Evolutionary conservation across 768 basidiomycete genomes (phyloP), one percentile per base, ranked within the genome.

Genomic region (Lactarius akahatsu): DNA sequence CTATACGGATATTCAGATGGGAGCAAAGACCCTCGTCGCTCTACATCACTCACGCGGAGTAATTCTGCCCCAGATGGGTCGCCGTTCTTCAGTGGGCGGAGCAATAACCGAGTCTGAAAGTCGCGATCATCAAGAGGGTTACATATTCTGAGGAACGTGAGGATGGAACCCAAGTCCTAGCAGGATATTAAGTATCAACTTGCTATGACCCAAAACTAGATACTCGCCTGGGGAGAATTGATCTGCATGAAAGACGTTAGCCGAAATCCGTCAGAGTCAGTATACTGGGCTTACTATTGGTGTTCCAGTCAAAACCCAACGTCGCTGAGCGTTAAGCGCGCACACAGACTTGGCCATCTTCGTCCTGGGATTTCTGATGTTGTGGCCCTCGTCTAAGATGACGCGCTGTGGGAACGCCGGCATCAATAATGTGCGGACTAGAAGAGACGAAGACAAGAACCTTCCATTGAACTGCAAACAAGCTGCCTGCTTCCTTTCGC

Each of bases 331-430:
- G 20, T 77, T 76, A 28, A 94, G 78, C 20, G 75, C 84, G 64
- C 80, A 86, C 1, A 87, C 85, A 0, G 90, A 88, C 70, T 82
- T 80, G 10, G 91, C 82, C 84, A 91, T 92, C 78, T 94, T 92
- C 0, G 94, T 93, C 75, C 83, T 89, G 2, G 91, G 85, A 74
- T 96, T 97, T 60, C 93, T 86, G 68, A 97, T 89, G 30, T 74
- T 87, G 73, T 97, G 95, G 0, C 92, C 95, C 77, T 97, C 95
- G 70, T 97, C 95, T 5, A 96, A 79, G 26, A 96, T 85, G 50
- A 96, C 74, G 64, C 95, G 81, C 87, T 91, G 64, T 20, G 13
- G 18, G 34, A 9, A 16, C 2, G 52, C 41, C 40, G 26, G 59
- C 30, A 58, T 36, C 40, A 41, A 32, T 43, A 28, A 10, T 30